A percentile compares a stretch with the other conserved stretches of the same genome.
Conservation (phyloP, 441 rosid species). For the Theobroma grandiflorum region DNA sequence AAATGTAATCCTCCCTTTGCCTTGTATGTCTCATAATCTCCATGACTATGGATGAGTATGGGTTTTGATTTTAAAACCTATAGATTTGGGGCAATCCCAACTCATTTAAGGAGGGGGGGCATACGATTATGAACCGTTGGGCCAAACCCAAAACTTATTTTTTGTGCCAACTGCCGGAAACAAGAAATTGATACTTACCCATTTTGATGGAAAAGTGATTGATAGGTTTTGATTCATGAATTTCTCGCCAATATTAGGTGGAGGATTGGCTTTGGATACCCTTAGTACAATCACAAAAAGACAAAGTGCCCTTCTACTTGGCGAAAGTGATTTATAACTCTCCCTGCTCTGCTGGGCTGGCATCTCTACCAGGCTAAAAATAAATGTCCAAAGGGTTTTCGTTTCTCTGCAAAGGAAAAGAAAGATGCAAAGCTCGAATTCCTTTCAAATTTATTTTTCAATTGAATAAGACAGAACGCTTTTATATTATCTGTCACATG, state of each 20-base stretch:
- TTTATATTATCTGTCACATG: neutral
- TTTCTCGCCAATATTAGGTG: neutral
- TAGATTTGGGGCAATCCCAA: neutral
- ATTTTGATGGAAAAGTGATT: neutral
- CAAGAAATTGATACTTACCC: neutral
- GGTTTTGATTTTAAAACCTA: neutral
- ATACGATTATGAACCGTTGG: neutral
- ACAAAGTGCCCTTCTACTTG: neutral
- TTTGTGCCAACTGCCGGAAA: too few species aligned
- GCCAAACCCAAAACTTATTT: neutral
- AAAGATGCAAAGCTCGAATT: neutral
- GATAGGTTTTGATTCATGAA: neutral
- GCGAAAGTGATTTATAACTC: neutral
- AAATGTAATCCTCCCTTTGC: too few species aligned
- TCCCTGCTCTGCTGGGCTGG: neutral
- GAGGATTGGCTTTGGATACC: neutral
- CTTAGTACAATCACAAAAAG: neutral
- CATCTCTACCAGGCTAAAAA: neutral
- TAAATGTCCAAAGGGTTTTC: neutral
- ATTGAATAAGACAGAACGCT: neutral
- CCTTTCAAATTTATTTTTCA: neutral
- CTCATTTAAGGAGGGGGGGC: neutral
- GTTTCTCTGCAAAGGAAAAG: neutral
- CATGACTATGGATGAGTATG: too few species aligned
- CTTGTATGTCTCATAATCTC: too few species aligned